phyloP scores from a whole-genome alignment of 345 rosid species.

The Mercurialis annua region DNA sequence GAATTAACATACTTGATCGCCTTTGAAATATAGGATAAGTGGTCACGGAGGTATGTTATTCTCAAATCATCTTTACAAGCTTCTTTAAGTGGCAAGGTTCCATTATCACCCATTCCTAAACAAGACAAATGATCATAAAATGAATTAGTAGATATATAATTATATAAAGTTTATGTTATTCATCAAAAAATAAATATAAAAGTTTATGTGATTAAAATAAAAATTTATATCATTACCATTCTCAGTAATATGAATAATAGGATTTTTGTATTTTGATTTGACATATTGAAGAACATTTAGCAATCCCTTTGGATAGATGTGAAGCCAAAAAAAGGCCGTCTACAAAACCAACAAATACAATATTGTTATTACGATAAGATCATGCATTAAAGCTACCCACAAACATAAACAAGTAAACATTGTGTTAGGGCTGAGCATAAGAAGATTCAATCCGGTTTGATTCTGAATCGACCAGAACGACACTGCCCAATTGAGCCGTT shows the following conservation, averaged over 20 bases:
- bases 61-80: conserved; percentile 10
- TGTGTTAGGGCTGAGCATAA: no score
- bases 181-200: no score
- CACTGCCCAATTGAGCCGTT: no score
- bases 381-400: no score
- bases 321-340: conserved; percentile 52
- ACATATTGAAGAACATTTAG: conserved; percentile 37
- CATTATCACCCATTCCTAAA: conserved; percentile 27
- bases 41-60: conserved; percentile 5
- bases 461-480: no score
- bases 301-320: conserved; percentile 49
- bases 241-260: conserved; percentile 46
- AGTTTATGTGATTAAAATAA: no score
- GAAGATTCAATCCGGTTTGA: no score
- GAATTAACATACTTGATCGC: conserved; percentile 11
- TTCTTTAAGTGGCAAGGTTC: background rate
- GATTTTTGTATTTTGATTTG: conserved; percentile 47
- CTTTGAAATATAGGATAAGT: background rate
- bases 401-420: no score
- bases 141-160: background rate
- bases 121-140: background rate
- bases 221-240: conserved; percentile 54
- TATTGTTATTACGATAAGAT: no score
- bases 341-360: conserved; percentile 19
- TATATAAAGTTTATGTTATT: no score